Percentiles rank a stretch among this genome's conserved stretches.
phyloP scores from a whole-genome alignment of 148 eudicot species.

The Linanthus parryae region DNA sequence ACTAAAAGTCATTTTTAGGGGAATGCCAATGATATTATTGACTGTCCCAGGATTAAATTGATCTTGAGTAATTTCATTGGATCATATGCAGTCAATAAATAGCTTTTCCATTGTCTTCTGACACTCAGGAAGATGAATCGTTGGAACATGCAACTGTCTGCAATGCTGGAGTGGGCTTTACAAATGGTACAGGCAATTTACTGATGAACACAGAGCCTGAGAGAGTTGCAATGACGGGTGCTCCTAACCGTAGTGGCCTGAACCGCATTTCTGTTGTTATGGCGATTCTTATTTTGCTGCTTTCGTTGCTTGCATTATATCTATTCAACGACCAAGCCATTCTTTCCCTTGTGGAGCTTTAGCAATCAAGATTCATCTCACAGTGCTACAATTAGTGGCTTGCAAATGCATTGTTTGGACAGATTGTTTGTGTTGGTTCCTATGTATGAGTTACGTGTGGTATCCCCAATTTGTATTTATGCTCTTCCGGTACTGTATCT shows the following conservation, averaged over 20 bases:
- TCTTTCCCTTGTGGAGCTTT: conserved; percentile 5
- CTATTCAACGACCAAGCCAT: conserved; percentile 10
- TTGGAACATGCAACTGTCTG: conserved; percentile 6
- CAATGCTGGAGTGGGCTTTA: conserved; percentile 27
- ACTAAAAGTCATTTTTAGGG: too few relatives aligned
- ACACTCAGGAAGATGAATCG: conserved; percentile 33
- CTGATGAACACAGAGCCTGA: conserved; percentile 11
- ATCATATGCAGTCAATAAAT: neutral
- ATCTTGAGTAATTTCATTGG: too few relatives aligned
- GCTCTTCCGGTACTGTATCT: too few relatives aligned
- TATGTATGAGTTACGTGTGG: too few relatives aligned
- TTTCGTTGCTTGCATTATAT: conserved; percentile 34
- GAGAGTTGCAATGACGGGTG: neutral
- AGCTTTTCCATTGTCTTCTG: neutral
- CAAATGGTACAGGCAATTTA: conserved; percentile 5
- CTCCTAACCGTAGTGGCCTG: conserved; percentile 3
- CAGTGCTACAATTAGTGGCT: too few relatives aligned
- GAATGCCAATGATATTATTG: too few relatives aligned
- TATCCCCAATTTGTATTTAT: too few relatives aligned
- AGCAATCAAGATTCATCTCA: too few relatives aligned
- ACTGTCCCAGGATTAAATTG: too few relatives aligned
- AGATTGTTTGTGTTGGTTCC: too few relatives aligned
- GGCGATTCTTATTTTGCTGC: conserved; percentile 29
- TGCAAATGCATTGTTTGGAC: too few relatives aligned
- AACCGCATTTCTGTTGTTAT: conserved; percentile 18